These are phyloP conservation scores for Tolypocladium capitatum DNA, from an alignment of 2,329 filamentous ascomycete genomes.

Conservation along the genomic window DNA sequence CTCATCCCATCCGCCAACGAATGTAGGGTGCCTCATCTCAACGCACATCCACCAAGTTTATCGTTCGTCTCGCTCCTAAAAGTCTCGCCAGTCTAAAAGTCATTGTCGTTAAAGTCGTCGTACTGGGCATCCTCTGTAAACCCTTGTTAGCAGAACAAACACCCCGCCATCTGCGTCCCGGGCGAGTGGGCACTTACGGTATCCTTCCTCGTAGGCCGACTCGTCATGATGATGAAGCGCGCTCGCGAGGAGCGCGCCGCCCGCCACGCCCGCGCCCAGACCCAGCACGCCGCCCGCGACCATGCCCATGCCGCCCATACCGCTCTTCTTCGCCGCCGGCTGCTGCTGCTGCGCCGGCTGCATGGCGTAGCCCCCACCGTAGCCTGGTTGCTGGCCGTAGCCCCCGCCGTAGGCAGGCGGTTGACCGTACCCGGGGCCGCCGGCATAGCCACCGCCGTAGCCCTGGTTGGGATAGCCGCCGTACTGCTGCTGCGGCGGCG, in stretches of 20 bases:
- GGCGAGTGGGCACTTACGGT: conserved; percentile 16
- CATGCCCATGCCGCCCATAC: conserved; percentile 28
- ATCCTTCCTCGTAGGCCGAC: conserved; percentile 38
- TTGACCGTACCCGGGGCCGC: conserved; percentile 9
- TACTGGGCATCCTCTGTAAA: conserved; percentile 16
- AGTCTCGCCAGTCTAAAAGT: conserved; percentile 2
- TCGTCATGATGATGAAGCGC: conserved; percentile 51
- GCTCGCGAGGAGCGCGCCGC: conserved; percentile 58
- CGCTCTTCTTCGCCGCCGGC: conserved; percentile 26
- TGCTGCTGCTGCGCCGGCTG: conserved; percentile 3
- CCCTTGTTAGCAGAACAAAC: conserved; percentile 5
- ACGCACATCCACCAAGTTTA: background rate
- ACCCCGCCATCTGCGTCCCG: background rate
- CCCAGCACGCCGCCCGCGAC: too few relatives aligned
- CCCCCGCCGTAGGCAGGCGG: conserved; percentile 17
- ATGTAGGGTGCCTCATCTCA: background rate
- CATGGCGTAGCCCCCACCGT: conserved; percentile 20
- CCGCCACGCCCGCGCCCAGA: too few relatives aligned
- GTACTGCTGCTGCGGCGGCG: conserved; percentile 12
- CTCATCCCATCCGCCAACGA: background rate
- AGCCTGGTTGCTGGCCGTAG: conserved; percentile 12
- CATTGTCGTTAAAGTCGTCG: conserved; percentile 16
- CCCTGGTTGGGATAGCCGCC: conserved; percentile 4
- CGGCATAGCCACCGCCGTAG: conserved; percentile 3
- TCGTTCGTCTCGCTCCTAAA: background rate